Base-by-base conservation (phyloP, 75 land plant species). In the Pseudotsuga menziesii region DNA sequence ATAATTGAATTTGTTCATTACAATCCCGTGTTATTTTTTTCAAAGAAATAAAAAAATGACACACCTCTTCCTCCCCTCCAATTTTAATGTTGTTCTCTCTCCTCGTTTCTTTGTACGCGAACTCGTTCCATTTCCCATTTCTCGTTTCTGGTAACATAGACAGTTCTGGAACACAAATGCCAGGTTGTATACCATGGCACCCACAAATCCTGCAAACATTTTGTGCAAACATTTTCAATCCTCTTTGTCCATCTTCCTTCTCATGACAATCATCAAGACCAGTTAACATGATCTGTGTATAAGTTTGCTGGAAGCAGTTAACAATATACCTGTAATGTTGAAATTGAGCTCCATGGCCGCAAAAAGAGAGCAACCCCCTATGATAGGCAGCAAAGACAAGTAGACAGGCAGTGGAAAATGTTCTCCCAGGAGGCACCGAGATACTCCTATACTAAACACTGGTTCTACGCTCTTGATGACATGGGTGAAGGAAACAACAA, bases 281-380 rank as follows among this genome's bases (percentile, higher is more conserved):
- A 22, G 0, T 59, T 2, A 59, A 5, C 16, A 14, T 13, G 25
- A 23, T 1, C 1, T 20, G 23, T 61, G 26, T 61, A 23, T 17
- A 5, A 61, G 3, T 7, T 11, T 60, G 32, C 9, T 13, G 32
- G 5, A 35, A 27, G 6, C 70, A 11, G 3, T 61, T 22, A 23
- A 41, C 4, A 41, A 63, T 57, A 56, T 85, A 93, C 95, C 95
- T 52, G 69, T 87, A 80, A 88, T 79, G 76, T 93, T 91, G 69
- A 93, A 93, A 73, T 93, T 93, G 79, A 93, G 91, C 84, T 93
- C 93, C 13, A 93, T 92, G 6, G 85, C 76, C 58, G 93, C 95
- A 25, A 93, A 76, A 16, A 90, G 81, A 3, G 84, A 82, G 58
- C 92, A 90, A 2, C 90, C 92, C 13, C 92, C 90, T 59, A 90